Evolutionary conservation across 1,139 yeast species (phyloP).

Genomic region (Magnusiomyces paraingens): DNA sequence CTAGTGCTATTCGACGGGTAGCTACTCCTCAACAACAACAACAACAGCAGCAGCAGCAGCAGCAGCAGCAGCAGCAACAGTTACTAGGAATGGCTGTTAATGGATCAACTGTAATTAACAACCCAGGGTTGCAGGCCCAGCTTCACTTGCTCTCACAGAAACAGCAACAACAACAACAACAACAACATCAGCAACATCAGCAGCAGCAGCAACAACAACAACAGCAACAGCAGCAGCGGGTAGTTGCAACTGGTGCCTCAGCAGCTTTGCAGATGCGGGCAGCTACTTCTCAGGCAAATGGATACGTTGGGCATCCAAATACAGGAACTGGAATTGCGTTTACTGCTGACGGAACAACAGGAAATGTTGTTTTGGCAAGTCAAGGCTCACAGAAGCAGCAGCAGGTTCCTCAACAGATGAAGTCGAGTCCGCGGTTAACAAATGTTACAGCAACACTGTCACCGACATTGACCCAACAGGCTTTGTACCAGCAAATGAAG

Average conservation of each 20-base stretch:
- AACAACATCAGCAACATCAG: no score
- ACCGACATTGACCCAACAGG: slow-evolving; percentile 1
- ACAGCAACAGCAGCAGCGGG: slow-evolving; percentile 1
- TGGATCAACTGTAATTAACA: background rate
- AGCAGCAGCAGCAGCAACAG: background rate
- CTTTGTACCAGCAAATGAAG: background rate
- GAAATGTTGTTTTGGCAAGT: background rate
- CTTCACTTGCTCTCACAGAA: slow-evolving; percentile 3
- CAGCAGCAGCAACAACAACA: slow-evolving; percentile 4
- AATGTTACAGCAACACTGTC: background rate
- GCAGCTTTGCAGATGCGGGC: background rate
- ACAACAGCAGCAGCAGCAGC: background rate
- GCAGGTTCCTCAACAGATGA: background rate
- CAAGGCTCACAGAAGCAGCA: background rate
- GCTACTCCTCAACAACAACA: background rate
- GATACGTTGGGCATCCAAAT: background rate
- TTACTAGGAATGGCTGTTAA: background rate
- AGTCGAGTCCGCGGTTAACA: slow-evolving; percentile 1
- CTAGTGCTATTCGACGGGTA: background rate
- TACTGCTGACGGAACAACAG: background rate
- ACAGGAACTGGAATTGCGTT: background rate
- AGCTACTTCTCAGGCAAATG: background rate
- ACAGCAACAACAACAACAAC: slow-evolving; percentile 1
- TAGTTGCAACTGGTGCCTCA: background rate
- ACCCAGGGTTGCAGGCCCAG: slow-evolving; percentile 3